Evolutionary conservation across 2,329 filamentous ascomycete genomes (phyloP), one percentile per base, ranked within the genome.

Genomic region (Grosmannia serpens): DNA sequence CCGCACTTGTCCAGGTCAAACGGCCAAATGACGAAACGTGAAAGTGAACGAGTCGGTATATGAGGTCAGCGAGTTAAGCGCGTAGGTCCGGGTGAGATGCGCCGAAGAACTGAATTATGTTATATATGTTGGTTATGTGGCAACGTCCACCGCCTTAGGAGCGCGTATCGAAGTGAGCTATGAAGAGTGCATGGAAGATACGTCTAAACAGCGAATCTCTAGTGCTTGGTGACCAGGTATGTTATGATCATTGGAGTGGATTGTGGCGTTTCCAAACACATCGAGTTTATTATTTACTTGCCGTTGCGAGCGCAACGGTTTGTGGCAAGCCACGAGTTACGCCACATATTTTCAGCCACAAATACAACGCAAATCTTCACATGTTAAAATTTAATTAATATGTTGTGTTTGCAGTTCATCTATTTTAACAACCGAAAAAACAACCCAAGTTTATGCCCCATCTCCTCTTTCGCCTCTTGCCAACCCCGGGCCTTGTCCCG

Each of bases 261-360:
- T 41, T 24, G 8, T 31, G 29, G 54, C 10, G 29, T 20, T 53
- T 49, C 33, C 17, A 56, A 56, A 46, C 22, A 44, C 2, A 38
- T 38, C n/a, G 44, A 27, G 27, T 58, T 62, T 63, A 59, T 62
- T 63, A 59, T 64, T 64, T 62, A 63, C 61, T 51, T 61, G 33
- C 38, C 46, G 60, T 63, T 60, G 60, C 55, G 62, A 27, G 57
- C 38, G 58, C 60, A 63, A 62, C 58, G 46, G 22, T 11, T 27
- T 7, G 5, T 1, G 20, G 20, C 41, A 44, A 44, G 41, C 41
- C 41, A 44, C 41, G 41, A 44, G 8, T 15, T n/a, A 15, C 41
- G 54, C 29, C 54, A 49, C 41, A 50, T 9, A n/a, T 24, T 1
- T 4, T 13, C n/a, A 46, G 51, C 56, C 52, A 58, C 46, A 47